These are phyloP conservation scores for Phytophthora sojae DNA, from an alignment of 352 stramenopile genomes.

Conservation along the genomic window DNA sequence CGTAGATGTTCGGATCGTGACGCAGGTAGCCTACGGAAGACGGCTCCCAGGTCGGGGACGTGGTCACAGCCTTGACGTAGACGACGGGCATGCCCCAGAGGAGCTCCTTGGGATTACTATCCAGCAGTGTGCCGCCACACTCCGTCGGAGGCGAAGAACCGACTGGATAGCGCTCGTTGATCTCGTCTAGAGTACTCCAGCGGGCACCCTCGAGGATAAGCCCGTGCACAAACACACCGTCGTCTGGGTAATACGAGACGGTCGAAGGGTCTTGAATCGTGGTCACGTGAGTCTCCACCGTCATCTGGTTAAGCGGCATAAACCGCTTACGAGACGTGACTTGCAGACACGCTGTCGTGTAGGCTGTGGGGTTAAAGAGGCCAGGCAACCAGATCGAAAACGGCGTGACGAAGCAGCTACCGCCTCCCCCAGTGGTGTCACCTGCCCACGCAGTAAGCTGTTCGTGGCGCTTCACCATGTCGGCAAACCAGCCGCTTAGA, in stretches of 20 bases:
- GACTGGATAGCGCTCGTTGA: constrained; percentile 88
- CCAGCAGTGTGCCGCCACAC: constrained; percentile 91
- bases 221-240: constrained; percentile 96
- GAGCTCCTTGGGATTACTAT: constrained; percentile 97
- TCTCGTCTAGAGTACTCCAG: constrained; percentile 91
- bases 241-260: constrained; percentile 84
- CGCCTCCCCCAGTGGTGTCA: constrained; percentile 51
- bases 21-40: constrained; percentile 96
- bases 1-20: constrained; percentile 93
- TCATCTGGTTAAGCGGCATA: constrained; percentile 96
- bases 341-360: constrained; percentile 96
- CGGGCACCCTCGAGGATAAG: constrained; percentile 97
- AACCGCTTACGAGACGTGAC: constrained; percentile 93
- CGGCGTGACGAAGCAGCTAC: constrained; percentile 82
- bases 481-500: constrained; percentile 90
- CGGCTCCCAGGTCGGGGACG: constrained; percentile 94
- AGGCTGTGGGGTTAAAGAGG: constrained; percentile 96
- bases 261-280: constrained; percentile 90
- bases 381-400: constrained; percentile 96
- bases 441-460: constrained; percentile 91
- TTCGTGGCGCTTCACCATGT: constrained; percentile 94
- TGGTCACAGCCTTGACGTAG: constrained; percentile 96
- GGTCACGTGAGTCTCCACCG: constrained; percentile 96
- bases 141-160: constrained; percentile 84
- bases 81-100: constrained; percentile 93